phyloP scores from a whole-genome alignment of 495 filamentous ascomycete genomes.

The Lasiosphaeria miniovina region DNA sequence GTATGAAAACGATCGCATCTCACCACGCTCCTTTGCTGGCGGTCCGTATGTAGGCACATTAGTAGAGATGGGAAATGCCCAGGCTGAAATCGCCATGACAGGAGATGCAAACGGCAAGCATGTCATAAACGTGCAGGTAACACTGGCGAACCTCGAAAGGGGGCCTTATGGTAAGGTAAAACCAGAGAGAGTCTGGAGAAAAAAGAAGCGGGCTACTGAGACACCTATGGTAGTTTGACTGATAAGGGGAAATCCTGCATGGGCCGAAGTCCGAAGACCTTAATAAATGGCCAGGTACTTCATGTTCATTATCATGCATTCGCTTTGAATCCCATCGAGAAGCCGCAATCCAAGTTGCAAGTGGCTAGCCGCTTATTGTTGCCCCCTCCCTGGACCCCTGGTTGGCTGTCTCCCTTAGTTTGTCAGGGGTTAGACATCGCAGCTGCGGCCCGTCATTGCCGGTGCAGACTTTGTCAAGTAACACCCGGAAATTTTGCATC shows the following conservation, averaged over 20 bases:
- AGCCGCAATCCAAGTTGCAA: neutral
- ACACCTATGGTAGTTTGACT: no score
- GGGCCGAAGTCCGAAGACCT: no score
- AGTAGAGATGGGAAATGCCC: slow-evolving; percentile 16
- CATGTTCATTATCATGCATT: neutral
- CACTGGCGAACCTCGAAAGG: neutral
- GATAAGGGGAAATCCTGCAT: no score
- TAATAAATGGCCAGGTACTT: no score
- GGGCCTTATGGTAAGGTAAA: neutral
- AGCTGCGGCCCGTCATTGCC: slow-evolving; percentile 27
- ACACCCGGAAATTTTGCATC: slow-evolving; percentile 21
- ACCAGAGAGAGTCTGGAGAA: neutral
- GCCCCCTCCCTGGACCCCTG: neutral
- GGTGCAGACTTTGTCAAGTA: slow-evolving; percentile 3
- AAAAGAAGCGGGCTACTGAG: no score
- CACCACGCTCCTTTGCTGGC: slow-evolving; percentile 10
- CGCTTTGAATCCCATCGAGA: neutral
- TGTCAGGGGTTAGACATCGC: slow-evolving; percentile 17
- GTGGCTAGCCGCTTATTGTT: neutral
- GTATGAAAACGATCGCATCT: slow-evolving; percentile 15
- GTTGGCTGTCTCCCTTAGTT: no score
- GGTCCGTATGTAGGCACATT: slow-evolving; percentile 3
- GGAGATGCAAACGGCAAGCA: slow-evolving; percentile 6
- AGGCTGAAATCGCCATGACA: slow-evolving; percentile 21
- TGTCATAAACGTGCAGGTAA: slow-evolving; percentile 1